phyloP scores from a whole-genome alignment of 768 basidiomycete species.

The Termitomyces sp. region DNA sequence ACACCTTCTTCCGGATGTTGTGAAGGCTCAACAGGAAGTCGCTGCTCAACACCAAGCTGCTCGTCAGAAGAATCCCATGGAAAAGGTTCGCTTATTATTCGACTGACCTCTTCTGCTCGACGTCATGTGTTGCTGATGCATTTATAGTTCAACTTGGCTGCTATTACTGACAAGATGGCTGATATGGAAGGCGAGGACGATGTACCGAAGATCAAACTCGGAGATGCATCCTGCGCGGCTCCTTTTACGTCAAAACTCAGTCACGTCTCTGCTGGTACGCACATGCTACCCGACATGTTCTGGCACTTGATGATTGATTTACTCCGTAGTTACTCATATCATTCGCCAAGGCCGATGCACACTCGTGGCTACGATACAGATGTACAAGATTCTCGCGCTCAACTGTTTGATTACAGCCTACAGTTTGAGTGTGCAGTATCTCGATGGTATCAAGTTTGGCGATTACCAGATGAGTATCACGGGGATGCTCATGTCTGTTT shows the following conservation, averaged over 20 bases:
- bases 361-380: slow-evolving; percentile 96
- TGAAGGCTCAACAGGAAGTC: slow-evolving; percentile 84
- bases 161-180: slow-evolving; percentile 82
- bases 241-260: slow-evolving; percentile 98
- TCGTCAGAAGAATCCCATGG: slow-evolving; percentile 83
- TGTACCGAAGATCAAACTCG: slow-evolving; percentile 96
- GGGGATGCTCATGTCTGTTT: slow-evolving; percentile 96
- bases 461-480: slow-evolving; percentile 98
- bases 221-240: slow-evolving; percentile 98
- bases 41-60: slow-evolving; percentile 56
- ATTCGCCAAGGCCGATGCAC: slow-evolving; percentile 93
- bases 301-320: slow-evolving; percentile 47
- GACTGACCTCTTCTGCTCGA: slow-evolving; percentile 1
- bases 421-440: slow-evolving; percentile 93
- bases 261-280: slow-evolving; percentile 95
- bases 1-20: slow-evolving; percentile 85
- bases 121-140: neutral
- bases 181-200: slow-evolving; percentile 96
- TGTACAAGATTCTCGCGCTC: slow-evolving; percentile 99
- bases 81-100: slow-evolving; percentile 58
- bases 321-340: slow-evolving; percentile 27
- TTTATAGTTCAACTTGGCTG: slow-evolving; percentile 67
- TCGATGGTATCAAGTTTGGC: slow-evolving; percentile 99
- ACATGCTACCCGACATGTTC: neutral
- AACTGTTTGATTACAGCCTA: slow-evolving; percentile 99